Conservation (phyloP, 371 early-diverging fungal genomes). For the Zychaea mexicana region DNA sequence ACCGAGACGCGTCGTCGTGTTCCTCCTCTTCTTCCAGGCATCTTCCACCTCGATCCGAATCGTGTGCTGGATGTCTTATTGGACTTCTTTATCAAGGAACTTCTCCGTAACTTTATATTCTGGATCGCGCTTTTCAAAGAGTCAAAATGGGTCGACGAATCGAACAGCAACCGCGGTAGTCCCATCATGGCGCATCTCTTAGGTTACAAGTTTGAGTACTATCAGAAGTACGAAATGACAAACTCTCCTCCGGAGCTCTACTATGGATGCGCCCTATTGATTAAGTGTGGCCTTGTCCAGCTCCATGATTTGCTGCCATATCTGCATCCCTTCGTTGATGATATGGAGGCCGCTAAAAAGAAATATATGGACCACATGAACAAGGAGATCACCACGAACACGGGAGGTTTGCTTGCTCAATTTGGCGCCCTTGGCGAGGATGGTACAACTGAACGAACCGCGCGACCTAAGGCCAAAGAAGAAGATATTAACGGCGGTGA, state of each 20-base stretch:
- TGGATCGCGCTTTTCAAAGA: constrained; percentile 74
- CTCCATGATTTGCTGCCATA: constrained; percentile 76
- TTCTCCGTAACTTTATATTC: constrained; percentile 74
- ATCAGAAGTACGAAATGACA: constrained; percentile 38
- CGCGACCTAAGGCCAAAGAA: constrained; percentile 19
- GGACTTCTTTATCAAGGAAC: constrained; percentile 76
- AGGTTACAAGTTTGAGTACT: constrained; percentile 83
- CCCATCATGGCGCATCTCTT: constrained; percentile 73
- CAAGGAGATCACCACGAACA: constrained; percentile 38
- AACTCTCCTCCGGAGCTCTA: constrained; percentile 38
- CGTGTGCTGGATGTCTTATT: constrained; percentile 85
- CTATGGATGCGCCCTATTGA: constrained; percentile 51
- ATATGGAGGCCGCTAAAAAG: constrained; percentile 48
- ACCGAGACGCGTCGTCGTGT: not conserved
- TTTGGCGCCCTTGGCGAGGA: constrained; percentile 51
- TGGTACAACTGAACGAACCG: constrained; percentile 33
- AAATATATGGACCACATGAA: constrained; percentile 56
- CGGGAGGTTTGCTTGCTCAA: constrained; percentile 39
- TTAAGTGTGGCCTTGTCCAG: constrained; percentile 66
- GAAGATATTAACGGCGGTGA: constrained; percentile 7
- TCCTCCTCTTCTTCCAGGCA: constrained; percentile 48
- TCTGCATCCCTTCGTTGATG: constrained; percentile 62
- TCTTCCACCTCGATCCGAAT: constrained; percentile 89
- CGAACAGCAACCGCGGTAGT: constrained; percentile 22
- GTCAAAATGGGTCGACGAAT: constrained; percentile 76